phyloP scores from a whole-genome alignment of 176 grass and related monocot species.

The Juncus effusus region DNA sequence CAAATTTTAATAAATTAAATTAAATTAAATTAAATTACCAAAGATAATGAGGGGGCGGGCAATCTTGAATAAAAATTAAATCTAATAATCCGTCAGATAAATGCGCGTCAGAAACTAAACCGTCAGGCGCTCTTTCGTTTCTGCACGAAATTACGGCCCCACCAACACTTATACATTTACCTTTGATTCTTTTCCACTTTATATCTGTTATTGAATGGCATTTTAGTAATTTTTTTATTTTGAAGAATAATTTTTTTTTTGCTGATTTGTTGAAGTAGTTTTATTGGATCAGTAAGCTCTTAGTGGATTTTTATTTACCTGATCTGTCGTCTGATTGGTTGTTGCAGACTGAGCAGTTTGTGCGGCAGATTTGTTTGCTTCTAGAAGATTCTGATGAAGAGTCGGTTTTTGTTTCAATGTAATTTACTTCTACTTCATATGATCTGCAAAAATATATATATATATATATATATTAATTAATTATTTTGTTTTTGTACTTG shows the following conservation, averaged over 20 bases:
- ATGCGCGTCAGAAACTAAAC: slow-evolving; percentile 85
- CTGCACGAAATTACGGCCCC: slow-evolving; percentile 88
- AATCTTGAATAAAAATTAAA: slow-evolving; percentile 89
- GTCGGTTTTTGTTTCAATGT: slow-evolving; percentile 47
- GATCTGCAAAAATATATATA: slow-evolving; percentile 46
- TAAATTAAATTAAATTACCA: slow-evolving; percentile 48
- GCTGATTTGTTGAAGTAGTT: too few species aligned
- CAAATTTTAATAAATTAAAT: slow-evolving; percentile 2
- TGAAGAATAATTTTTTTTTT: too few species aligned
- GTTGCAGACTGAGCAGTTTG: slow-evolving; percentile 70
- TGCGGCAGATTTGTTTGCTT: slow-evolving; percentile 50
- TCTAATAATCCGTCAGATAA: slow-evolving; percentile 90
- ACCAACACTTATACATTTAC: slow-evolving; percentile 75
- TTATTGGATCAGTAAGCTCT: too few species aligned
- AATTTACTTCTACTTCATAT: slow-evolving; percentile 78
- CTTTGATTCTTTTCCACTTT: slow-evolving; percentile 63
- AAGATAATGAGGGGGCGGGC: slow-evolving; percentile 73
- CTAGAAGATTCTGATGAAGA: slow-evolving; percentile 25
- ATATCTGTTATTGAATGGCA: slow-evolving; percentile 19
- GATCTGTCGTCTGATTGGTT: slow-evolving; percentile 22
- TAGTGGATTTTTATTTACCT: not conserved
- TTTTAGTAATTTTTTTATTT: too few species aligned
- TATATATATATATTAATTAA: not conserved
- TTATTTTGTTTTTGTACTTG: not conserved
- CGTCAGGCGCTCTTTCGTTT: slow-evolving; percentile 90